Evolutionary conservation across 2,329 filamentous ascomycete genomes (phyloP).

Genomic region (Diaporthe sp.): DNA sequence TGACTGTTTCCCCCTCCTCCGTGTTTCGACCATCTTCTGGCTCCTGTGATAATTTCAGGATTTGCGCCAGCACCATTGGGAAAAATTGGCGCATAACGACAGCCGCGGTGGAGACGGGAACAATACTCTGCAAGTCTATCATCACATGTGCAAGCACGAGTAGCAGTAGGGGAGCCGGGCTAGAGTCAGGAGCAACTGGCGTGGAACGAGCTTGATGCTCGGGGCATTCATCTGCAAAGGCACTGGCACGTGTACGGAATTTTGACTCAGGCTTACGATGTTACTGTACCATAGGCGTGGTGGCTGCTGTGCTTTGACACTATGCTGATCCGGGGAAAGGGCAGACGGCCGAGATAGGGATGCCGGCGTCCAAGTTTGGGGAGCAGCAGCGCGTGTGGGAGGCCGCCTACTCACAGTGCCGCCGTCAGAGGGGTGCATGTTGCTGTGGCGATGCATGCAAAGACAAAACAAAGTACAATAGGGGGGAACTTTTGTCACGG

Average conservation of each 20-base stretch:
- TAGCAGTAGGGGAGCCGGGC: not conserved
- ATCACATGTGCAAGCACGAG: conserved; percentile 15
- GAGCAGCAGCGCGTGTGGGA: not conserved
- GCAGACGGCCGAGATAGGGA: conserved; percentile 11
- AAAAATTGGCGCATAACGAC: conserved; percentile 1
- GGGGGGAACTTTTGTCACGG: not conserved
- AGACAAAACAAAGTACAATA: not conserved
- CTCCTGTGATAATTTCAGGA: not conserved
- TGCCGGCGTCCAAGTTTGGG: not conserved
- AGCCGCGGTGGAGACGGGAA: not conserved
- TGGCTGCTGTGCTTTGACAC: conserved; percentile 9
- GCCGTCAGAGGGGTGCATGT: not conserved
- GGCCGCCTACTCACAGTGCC: not conserved
- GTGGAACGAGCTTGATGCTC: not conserved
- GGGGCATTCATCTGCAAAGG: not conserved
- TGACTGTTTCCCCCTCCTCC: not conserved
- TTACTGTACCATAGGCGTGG: not conserved
- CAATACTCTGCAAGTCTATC: not conserved
- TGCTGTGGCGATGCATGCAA: conserved; percentile 10
- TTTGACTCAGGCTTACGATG: conserved; percentile 9
- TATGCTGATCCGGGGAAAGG: conserved; percentile 11
- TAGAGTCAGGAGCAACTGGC: not conserved
- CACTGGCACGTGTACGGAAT: not conserved
- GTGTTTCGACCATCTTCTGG: conserved; percentile 4
- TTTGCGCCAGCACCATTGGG: not conserved